Evolutionary conservation across 164 flowering plant species (phyloP).

Genomic region (Nymphaea thermarum): DNA sequence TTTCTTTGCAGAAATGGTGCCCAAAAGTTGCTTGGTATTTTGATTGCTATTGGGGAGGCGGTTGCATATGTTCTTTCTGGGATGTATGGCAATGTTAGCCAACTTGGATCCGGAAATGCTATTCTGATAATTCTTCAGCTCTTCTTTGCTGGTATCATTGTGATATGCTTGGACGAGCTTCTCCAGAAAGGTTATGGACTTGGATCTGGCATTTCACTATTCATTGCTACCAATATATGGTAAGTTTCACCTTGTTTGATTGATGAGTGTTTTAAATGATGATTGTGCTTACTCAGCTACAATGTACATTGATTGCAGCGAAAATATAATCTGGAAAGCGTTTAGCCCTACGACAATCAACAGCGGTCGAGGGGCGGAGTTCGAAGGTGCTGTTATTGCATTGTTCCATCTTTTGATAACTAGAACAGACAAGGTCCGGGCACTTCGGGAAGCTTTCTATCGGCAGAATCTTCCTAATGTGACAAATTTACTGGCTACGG

Average conservation of each 20-base stretch:
- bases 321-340: slow-evolving; percentile 44
- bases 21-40: slow-evolving; percentile 41
- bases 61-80: slow-evolving; percentile 46
- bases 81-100: slow-evolving; percentile 41
- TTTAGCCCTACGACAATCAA: slow-evolving; percentile 44
- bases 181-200: slow-evolving; percentile 45
- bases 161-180: slow-evolving; percentile 41
- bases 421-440: slow-evolving; percentile 32
- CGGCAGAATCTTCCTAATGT: slow-evolving; percentile 40
- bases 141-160: slow-evolving; percentile 44
- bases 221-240: slow-evolving; percentile 47
- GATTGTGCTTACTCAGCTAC: neutral
- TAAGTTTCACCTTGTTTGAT: slow-evolving; percentile 4
- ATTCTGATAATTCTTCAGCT: slow-evolving; percentile 42
- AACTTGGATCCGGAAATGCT: slow-evolving; percentile 44
- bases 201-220: slow-evolving; percentile 39
- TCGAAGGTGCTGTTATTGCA: slow-evolving; percentile 44
- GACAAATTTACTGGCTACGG: slow-evolving; percentile 34
- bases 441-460: slow-evolving; percentile 37
- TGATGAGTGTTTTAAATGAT: neutral
- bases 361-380: slow-evolving; percentile 38
- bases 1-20: slow-evolving; percentile 33
- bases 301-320: slow-evolving; percentile 15
- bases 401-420: slow-evolving; percentile 33
- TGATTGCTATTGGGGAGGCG: slow-evolving; percentile 48